phyloP scores from a whole-genome alignment of 306 rosid genomes.

The Cucurbita argyrosperma region DNA sequence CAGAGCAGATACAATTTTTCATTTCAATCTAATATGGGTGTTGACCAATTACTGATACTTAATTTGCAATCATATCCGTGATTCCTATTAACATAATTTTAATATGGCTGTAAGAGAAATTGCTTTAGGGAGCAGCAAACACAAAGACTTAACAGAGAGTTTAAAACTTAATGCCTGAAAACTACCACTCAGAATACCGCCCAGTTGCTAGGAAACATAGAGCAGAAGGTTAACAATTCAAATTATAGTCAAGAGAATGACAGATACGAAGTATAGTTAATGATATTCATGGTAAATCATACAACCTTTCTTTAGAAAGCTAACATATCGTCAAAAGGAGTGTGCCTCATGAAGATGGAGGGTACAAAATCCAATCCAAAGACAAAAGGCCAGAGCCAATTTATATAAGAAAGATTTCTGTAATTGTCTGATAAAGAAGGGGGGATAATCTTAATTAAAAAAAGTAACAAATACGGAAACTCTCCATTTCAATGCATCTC shows the following conservation, averaged over 20 bases:
- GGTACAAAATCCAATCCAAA: neutral
- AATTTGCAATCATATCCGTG: neutral
- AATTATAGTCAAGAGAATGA: neutral
- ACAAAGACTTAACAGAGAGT: neutral
- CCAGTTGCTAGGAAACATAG: neutral
- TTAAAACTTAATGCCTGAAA: neutral
- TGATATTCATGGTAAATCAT: neutral
- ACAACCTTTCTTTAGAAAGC: neutral
- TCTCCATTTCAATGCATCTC: neutral
- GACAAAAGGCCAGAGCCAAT: neutral
- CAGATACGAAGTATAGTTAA: neutral
- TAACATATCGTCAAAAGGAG: neutral
- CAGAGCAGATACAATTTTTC: neutral
- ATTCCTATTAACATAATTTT: neutral
- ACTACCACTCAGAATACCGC: neutral
- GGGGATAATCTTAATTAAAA: neutral
- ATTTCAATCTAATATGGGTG: neutral
- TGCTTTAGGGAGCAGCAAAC: neutral
- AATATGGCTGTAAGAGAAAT: neutral
- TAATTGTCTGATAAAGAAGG: neutral
- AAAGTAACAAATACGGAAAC: neutral
- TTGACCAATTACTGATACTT: neutral
- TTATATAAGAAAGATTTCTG: neutral
- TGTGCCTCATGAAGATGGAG: neutral
- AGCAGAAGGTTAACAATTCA: neutral